Evolutionary conservation across 2,329 filamentous ascomycete species (phyloP), one percentile per base, ranked within the genome.

Genomic region (Penicillium sumatraense): DNA sequence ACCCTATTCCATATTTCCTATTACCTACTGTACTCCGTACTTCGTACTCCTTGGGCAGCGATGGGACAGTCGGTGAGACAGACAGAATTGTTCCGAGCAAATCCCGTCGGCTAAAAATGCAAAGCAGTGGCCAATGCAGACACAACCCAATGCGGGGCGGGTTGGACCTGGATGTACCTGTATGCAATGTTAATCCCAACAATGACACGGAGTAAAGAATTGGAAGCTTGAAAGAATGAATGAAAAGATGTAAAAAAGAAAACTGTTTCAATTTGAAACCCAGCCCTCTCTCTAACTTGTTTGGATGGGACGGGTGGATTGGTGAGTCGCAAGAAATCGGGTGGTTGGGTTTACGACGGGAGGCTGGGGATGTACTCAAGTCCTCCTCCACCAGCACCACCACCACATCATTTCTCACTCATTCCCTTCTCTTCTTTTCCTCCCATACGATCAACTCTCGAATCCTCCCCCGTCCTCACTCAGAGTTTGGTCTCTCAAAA

Each of bases 301-400:
- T 18, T 24, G 16, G 38, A 9, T 21, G 24, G 20, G 47, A 48
- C 48, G 56, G 56, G 55, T 64, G 58, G 40, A 23, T 23, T 44
- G 40, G 21, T 14, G 26, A 46, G 27, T 46, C 42, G 56, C 59
- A 65, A 55, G 51, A 72, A 73, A 68, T 70, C 50, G 62, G 70
- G 70, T 71, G 68, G 70, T 70, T 72, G 69, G 70, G 68, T 68
- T 62, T 64, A 61, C 48, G 42, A 53, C 20, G 45, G 66, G 68
- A 67, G 70, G 70, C 69, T 72, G 70, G 69, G 70, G 66, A 46
- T 44, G 42, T 49, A 42, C 51, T 35, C 33, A 46, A 56, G 53
- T 48, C 52, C 56, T 56, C 42, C 57, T 53, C 59, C 45, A 57
- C 53, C 54, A 53, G 31, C 48, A 26, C 45, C 18, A 40, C 27